Percentiles rank a stretch among this genome's conserved stretches.
Conservation (phyloP, 2,329 filamentous ascomycete species). For the Colletotrichum sp. region DNA sequence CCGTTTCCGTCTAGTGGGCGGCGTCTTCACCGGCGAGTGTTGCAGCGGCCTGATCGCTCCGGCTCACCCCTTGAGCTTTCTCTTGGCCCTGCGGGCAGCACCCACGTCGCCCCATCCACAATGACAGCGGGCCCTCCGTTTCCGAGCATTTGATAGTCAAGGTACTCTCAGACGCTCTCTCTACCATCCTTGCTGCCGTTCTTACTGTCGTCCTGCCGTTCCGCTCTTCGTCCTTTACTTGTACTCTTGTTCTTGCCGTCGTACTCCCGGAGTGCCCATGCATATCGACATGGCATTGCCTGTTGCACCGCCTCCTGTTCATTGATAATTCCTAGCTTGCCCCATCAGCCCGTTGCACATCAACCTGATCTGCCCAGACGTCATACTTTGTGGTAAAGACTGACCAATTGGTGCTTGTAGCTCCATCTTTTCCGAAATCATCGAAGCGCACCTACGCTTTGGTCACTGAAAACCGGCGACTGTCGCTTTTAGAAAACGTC, state of each 20-base stretch:
- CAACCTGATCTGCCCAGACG: not conserved
- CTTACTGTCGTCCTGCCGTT: not conserved
- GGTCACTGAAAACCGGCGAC: not conserved
- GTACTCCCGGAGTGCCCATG: not conserved
- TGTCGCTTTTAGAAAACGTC: not conserved
- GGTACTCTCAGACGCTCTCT: not conserved
- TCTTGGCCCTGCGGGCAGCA: not conserved
- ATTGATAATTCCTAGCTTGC: not conserved
- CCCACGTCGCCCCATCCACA: constrained; percentile 1
- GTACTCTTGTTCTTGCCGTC: not conserved
- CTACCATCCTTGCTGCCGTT: not conserved
- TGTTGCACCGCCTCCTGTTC: not conserved
- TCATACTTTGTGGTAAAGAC: not conserved
- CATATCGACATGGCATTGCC: not conserved
- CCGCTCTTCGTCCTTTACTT: not conserved
- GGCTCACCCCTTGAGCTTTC: not conserved
- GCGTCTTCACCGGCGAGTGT: not conserved
- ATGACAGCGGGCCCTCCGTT: constrained; percentile 4
- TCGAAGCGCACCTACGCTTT: not conserved
- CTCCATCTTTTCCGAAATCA: not conserved
- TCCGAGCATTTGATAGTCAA: not conserved
- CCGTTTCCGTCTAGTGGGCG: not conserved
- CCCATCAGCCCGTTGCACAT: constrained; percentile 7
- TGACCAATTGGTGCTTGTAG: not conserved
- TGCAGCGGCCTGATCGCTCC: not conserved